Percentiles rank a stretch among this genome's conserved stretches.
Evolutionary conservation across 495 filamentous ascomycete species (phyloP).

Genomic region (Beverwykella pulmonaria): DNA sequence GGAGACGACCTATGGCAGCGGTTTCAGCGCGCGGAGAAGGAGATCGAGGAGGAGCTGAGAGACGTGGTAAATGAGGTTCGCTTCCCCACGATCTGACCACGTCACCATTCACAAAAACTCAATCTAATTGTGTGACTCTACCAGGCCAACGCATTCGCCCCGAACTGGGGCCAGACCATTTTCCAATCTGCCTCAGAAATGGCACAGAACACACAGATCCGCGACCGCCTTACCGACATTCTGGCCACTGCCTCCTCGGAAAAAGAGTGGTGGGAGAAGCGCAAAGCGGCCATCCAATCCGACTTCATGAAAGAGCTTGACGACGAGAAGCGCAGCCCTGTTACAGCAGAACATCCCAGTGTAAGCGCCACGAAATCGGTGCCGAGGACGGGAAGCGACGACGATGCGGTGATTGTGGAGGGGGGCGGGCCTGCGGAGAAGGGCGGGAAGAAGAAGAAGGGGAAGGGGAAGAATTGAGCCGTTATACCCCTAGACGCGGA

Average conservation of each 20-base stretch:
- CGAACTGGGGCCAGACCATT: slow-evolving; percentile 88
- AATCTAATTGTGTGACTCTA: neutral
- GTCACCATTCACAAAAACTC: neutral
- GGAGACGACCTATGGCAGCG: slow-evolving; percentile 97
- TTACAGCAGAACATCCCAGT: neutral
- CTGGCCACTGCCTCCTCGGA: slow-evolving; percentile 69
- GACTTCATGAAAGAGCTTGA: slow-evolving; percentile 87
- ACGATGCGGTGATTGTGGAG: slow-evolving; percentile 85
- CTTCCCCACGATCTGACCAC: neutral
- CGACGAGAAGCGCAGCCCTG: slow-evolving; percentile 46
- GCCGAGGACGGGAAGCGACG: slow-evolving; percentile 62
- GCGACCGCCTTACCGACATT: slow-evolving; percentile 63
- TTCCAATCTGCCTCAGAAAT: slow-evolving; percentile 94
- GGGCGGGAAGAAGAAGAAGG: slow-evolving; percentile 70
- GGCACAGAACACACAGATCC: slow-evolving; percentile 66
- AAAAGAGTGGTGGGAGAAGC: slow-evolving; percentile 87
- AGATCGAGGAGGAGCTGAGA: slow-evolving; percentile 92
- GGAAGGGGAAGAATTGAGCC: slow-evolving; percentile 55
- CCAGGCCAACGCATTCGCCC: slow-evolving; percentile 82
- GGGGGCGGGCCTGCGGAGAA: slow-evolving; percentile 57
- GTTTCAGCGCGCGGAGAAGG: slow-evolving; percentile 87
- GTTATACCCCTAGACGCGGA: neutral
- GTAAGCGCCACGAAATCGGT: slow-evolving; percentile 7
- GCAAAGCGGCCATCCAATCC: slow-evolving; percentile 69
- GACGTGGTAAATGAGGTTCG: slow-evolving; percentile 90